Base-by-base conservation (phyloP, 495 filamentous ascomycete genomes). In the Penicillium manginii region DNA sequence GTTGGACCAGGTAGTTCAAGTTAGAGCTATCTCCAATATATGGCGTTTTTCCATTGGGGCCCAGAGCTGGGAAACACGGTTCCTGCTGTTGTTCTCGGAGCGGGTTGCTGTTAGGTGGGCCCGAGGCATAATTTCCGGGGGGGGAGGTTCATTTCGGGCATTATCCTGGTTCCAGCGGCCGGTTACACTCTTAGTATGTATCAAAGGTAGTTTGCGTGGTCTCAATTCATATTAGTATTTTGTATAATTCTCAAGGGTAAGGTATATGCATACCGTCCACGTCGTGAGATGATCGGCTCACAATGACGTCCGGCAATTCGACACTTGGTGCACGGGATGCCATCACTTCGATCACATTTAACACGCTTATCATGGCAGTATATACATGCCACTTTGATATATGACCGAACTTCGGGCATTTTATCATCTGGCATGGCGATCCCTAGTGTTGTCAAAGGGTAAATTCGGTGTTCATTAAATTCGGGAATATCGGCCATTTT, bases 251-350 rank as follows among this genome's bases (percentile, higher is more conserved):
- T 18, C 35, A 37, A 12, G 9, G 15, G 15, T n/a, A 11, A 31
- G 47, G 31, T 39, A 26, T 60, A 63, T 57, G 22, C 46, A 26
- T 60, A 63, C 61, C 61, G 57, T 63, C 61, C 61, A 40, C 61
- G 57, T 14, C 61, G 61, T 50, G 61, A 64, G 10, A 60, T 22
- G 18, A 61, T 57, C 7, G 50, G 43, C 32, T 61, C 58, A 35
- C 61, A 64, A 17, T 53, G 23, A 43, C 45, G 35, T 39, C 22
- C 23, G 10, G 58, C 54, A 42, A 47, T 55, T 21, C 59, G 62
- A 45, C 62, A 65, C 2, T 62, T 54, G 14, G 59, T 55, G 39
- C 62, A 65, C 9, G 59, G 29, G 12, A 49, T 40, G 14, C 55
- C 50, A 42, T 64, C 53, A 37, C 53, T 49, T 17, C 61, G 57